phyloP scores from a whole-genome alignment of 805 yeast genomes.

The Hanseniaspora thailandica region DNA sequence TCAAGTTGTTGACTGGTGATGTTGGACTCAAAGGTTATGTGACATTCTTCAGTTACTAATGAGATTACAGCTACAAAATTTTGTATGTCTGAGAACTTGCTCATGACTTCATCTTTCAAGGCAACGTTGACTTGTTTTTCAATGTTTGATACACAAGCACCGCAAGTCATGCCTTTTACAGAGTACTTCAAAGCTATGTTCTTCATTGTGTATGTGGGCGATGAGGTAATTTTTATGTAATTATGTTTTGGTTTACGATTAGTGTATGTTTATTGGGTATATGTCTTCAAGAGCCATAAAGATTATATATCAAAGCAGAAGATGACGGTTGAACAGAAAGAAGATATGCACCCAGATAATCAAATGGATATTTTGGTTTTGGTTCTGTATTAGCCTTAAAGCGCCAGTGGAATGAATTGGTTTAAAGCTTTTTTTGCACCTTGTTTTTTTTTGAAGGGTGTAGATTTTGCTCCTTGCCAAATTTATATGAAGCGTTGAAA shows the following conservation, averaged over 20 bases:
- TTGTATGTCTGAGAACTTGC: background rate
- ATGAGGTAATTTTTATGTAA: background rate
- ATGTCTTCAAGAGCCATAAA: background rate
- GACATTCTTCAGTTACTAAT: constrained; percentile 63
- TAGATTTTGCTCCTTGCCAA: too few species aligned
- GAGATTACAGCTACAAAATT: constrained; percentile 1
- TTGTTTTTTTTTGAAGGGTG: background rate
- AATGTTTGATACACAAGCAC: constrained; percentile 66
- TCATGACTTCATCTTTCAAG: constrained; percentile 27
- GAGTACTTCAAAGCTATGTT: background rate
- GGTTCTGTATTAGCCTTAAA: background rate
- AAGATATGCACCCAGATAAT: background rate
- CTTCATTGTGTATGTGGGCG: background rate
- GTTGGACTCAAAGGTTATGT: constrained; percentile 19
- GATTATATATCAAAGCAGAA: too few species aligned
- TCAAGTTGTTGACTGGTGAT: constrained; percentile 25
- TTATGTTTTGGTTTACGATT: background rate
- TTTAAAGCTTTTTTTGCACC: background rate
- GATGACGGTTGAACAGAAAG: too few species aligned
- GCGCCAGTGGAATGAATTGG: background rate
- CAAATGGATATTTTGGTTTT: background rate
- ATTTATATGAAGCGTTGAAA: too few species aligned
- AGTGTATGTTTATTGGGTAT: background rate
- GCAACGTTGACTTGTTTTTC: constrained; percentile 42
- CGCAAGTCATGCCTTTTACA: constrained; percentile 78